Evolutionary conservation across 208 protist genomes (phyloP), one percentile per base, ranked within the genome.

Genomic region (Crithidia mellificae): DNA sequence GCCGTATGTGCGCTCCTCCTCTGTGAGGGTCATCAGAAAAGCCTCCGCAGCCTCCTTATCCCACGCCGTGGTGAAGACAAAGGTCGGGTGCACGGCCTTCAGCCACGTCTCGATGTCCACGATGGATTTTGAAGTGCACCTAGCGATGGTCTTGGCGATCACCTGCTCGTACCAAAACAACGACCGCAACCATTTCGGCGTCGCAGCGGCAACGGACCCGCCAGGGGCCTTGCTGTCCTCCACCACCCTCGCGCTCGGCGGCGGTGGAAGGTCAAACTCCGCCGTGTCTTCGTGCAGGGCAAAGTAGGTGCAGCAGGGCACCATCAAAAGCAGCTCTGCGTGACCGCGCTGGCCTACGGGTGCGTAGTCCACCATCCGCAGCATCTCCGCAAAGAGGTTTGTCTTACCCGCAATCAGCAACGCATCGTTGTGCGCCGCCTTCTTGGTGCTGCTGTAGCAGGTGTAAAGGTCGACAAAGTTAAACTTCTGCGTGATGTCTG

Each of bases 281-380:
- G 24, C 20, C 36, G 39, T 39, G 30, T 55, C 38, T 6, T 9
- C 27, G 12, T 11, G 47, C 12, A 50, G 47, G 38, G 50, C 14
- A n/a, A 46, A 46, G 41, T 20, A 4, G 41, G 12, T n/a, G 4
- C 3, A 15, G 12, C 12, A 12, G 15, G 4, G 8, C 41, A 49
- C 43, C 19, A 70, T 2, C 41, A 70, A 17, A 36, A 70, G 49
- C 5, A 25, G 6, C 34, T 70, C 64, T 0, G 64, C 64, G 17
- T 70, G 64, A n/a, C 3, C 64, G 22, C 58, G 57, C 32, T 70
- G 64, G 44, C 3, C 17, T 17, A 27, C 32, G n/a, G 64, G 6
- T 29, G 53, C 64, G 34, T 70, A 70, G 2, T 52, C 30, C n/a
- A 70, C 3, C 64, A 70, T 70, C 27, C 53, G 51, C 64, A 70